Base-by-base conservation (phyloP, 768 basidiomycete genomes). In the Trametes gibbosa region DNA sequence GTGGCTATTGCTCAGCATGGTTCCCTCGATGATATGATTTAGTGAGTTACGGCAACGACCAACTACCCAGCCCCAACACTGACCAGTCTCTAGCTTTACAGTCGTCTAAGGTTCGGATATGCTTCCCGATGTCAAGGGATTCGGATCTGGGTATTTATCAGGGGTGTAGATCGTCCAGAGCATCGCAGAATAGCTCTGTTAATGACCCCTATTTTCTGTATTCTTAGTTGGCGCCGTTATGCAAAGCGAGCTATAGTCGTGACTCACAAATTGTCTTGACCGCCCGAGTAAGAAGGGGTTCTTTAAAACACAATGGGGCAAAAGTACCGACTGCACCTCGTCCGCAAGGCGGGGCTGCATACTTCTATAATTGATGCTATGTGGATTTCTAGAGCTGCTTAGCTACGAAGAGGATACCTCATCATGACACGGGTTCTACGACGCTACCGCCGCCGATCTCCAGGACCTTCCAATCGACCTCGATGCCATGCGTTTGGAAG, bases 391-490 rank as follows among this genome's bases (percentile, higher is more conserved):
- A 5, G 29, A 32, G 10, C 29, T 32, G 4, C 29, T 32, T 4
- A 10, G 10, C 29, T 32, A 10, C 29, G 29, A 32, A 32, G 29
- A 32, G 10, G 29, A 32, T 32, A 10, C 29, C 10, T 10, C 29
- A 5, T 32, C 29, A 32, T 32, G 29, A 32, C 29, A 32, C 10
- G 2, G 56, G 46, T 42, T 69, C 53, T 39, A 75, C 68, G 14
- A 50, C 65, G 63, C 72, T 77, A 13, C 80, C 83, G 16, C 76
- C 79, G 37, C 75, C 81, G 16, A 98, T 80, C 39, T 86, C 81
- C 23, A 98, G 78, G 27, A 97, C 70, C 70, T 92, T 89, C 93
- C 94, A 97, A 65, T 95, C 92, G 58, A 96, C 90, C 62, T 91
- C 83, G 13, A 98, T 82, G 6, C 82, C 83, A 53, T 86, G 81